Base-by-base conservation (phyloP, 306 rosid genomes). In the Trifolium repens region DNA sequence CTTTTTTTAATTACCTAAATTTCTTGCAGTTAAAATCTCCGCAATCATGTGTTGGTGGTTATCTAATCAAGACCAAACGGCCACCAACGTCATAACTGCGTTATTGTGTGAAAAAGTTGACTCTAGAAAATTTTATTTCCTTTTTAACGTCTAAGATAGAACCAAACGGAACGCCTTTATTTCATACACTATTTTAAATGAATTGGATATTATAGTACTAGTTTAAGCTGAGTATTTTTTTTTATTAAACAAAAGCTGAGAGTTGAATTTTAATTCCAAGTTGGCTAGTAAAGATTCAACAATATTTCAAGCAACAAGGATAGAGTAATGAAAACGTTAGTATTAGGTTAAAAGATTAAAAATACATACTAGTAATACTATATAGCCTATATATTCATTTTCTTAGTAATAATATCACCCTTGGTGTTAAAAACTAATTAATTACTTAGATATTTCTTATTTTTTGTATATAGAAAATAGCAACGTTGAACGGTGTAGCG, bases 81-180 rank as follows among this genome's bases (percentile, higher is more conserved):
- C 35, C 35, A 32, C 6, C 1, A 0, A 30, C 34, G 34, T 30
- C 34, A 30, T 4, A 5, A 32, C 6, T 4, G 0, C 35, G 4
- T 32, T 4, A 32, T 32, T 32, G 6, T 32, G 35, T 0, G 35
- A 32, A 32, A 32, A 4, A 32, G 6, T 4, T 4, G 35, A 32
- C 6, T 32, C 35, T 32, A 32, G 4, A 32, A 32, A 32, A 32
- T 4, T 32, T 32, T 0, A 32, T 32, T 32, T 32, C 35, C 35
- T 5, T 32, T 10, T 43, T 10, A 11, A 42, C 9, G 49, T 15
- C 11, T 7, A 4, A 47, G 64, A 58, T 55, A 40, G 42, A 49
- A 27, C 57, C 26, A 24, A 32, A 24, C 26, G 9, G 9, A 57
- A 13, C 17, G 3, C 9, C 44, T 67, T 72, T 81, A 79, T 77